Base-by-base conservation (phyloP, 176 grass and related monocot genomes). In the Oryza brachyantha region DNA sequence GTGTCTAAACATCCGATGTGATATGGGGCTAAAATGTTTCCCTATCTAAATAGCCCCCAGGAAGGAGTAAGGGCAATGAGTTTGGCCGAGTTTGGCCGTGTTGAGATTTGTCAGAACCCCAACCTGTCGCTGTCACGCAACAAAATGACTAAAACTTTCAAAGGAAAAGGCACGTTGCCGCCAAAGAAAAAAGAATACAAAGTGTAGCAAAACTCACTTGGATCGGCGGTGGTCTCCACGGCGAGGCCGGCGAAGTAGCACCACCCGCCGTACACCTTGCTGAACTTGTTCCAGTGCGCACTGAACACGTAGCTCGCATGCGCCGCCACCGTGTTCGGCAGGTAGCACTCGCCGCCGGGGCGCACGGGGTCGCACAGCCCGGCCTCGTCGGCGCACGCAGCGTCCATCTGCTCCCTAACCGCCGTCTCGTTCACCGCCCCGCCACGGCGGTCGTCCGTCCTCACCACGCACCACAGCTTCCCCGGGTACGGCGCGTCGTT, bases 221-320 rank as follows among this genome's bases (percentile, higher is more conserved):
- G 89, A 71, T 95, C 81, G 7, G 62, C 57, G 26, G 81, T 68
- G 32, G 93, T 95, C 81, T 92, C 82, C 3, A 77, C 64, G 9
- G 86, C 93, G 21, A 87, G 75, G 29, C 86, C 93, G 16, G 21
- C 55, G 55, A 92, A 95, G 86, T 85, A 89, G 84, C 92, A 95
- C 21, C 85, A 80, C 3, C 73, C 87, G 34, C 93, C 89, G 63
- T 75, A 71, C 38, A 81, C 75, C 79, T 83, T 68, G 42, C 85
- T 82, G 80, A 91, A 91, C 77, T 22, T 82, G 73, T 89, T 87
- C 93, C 93, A 95, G 70, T 91, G 85, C 29, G 83, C 82, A 61
- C 90, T 95, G 72, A 95, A 89, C 2, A 80, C 86, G 61, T 89
- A 91, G 84, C 52, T 90, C 3, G 89, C 81, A 45, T 86, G 80